Conservation (phyloP, 78 protist genomes). For the Acrasis kona region DNA sequence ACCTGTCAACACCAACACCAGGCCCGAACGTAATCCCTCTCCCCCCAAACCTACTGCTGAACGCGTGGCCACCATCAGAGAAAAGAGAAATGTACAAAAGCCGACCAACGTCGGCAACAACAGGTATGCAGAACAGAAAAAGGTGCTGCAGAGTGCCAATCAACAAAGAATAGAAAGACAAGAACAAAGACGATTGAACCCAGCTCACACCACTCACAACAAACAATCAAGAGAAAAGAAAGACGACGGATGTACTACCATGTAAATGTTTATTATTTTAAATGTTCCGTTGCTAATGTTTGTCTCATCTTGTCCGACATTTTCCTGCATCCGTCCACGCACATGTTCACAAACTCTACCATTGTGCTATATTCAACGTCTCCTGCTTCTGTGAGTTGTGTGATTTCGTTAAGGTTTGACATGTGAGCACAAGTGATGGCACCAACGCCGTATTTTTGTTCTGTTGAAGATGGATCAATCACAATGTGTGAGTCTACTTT, state of each 20-base stretch:
- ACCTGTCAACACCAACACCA: too few relatives aligned
- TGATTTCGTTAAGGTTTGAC: constrained; percentile 7
- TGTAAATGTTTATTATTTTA: neutral
- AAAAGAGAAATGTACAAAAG: too few relatives aligned
- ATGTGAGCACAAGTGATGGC: neutral
- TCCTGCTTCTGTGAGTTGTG: constrained; percentile 16
- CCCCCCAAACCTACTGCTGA: too few relatives aligned
- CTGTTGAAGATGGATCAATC: neutral
- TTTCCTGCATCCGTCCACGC: constrained; percentile 1
- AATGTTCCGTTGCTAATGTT: neutral
- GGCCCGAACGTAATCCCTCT: too few relatives aligned
- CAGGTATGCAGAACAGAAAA: too few relatives aligned
- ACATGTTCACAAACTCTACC: neutral
- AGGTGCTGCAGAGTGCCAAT: too few relatives aligned
- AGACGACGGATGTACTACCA: neutral
- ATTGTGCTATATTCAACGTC: neutral
- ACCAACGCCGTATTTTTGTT: neutral
- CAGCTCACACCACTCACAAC: too few relatives aligned
- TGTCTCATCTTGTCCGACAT: constrained; percentile 3
- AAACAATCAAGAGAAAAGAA: too few relatives aligned
- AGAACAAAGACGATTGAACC: too few relatives aligned
- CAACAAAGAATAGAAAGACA: too few relatives aligned
- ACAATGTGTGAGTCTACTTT: neutral
- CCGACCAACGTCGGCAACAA: too few relatives aligned
- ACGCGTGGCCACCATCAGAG: too few relatives aligned